A percentile compares a stretch with the other conserved stretches of the same genome.
Evolutionary conservation across 2,329 filamentous ascomycete genomes (phyloP).

Genomic region (Fusarium nematophilum): DNA sequence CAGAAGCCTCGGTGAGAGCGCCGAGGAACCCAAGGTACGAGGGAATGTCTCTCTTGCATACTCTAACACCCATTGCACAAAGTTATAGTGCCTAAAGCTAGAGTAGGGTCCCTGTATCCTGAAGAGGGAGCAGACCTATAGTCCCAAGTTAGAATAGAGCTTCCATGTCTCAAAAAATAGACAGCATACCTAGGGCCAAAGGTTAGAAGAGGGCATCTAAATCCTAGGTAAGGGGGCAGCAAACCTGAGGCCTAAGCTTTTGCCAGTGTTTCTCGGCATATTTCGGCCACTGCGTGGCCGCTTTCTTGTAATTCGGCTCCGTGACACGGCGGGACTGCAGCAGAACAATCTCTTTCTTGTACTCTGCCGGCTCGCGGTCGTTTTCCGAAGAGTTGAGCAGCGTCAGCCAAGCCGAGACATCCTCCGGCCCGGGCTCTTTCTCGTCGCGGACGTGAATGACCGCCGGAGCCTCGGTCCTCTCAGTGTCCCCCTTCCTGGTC

Average conservation of each 20-base stretch:
- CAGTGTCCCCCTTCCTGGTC: conserved; percentile 3
- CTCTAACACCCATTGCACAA: conserved; percentile 52
- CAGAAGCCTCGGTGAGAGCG: conserved; percentile 36
- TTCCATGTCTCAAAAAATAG: no score
- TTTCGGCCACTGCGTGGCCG: conserved; percentile 44
- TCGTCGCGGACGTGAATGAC: conserved; percentile 10
- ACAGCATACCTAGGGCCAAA: no score
- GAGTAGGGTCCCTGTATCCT: conserved; percentile 30
- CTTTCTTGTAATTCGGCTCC: conserved; percentile 42
- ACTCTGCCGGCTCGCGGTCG: conserved; percentile 44
- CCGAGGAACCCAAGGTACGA: conserved; percentile 31
- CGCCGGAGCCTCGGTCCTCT: neutral
- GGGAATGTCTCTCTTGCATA: conserved; percentile 48
- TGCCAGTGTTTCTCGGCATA: conserved; percentile 46
- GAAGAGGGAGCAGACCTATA: conserved; percentile 46
- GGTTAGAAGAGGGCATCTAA: conserved; percentile 26
- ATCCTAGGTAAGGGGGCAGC: conserved; percentile 42
- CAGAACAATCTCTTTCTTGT: conserved; percentile 38
- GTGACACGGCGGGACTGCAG: conserved; percentile 37
- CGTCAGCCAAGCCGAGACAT: conserved; percentile 36
- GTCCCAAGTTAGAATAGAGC: no score
- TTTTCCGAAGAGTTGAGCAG: conserved; percentile 36
- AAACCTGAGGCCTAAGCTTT: conserved; percentile 40
- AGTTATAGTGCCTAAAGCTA: conserved; percentile 29
- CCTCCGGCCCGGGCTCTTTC: conserved; percentile 22